A percentile compares a stretch with the other conserved stretches of the same genome.
These are phyloP conservation scores for Emiliania huxleyi DNA, from an alignment of 78 protist species.

Conservation along the genomic window DNA sequence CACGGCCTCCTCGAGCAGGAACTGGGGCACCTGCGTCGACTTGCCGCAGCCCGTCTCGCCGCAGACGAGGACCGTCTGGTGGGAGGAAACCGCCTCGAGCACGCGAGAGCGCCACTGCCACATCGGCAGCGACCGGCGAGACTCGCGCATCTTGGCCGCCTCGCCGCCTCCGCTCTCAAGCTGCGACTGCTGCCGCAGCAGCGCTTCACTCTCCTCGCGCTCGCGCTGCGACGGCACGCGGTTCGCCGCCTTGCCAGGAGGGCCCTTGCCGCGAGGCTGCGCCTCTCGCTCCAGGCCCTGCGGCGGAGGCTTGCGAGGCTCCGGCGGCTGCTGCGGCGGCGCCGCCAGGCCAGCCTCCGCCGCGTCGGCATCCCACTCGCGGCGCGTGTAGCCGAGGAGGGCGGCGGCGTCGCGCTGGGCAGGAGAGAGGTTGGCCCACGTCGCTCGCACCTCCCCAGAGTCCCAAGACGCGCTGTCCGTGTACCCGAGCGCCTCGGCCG, in stretches of 20 bases:
- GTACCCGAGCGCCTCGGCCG: neutral
- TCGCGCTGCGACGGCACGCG: too few species aligned
- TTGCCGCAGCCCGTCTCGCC: slow-evolving; percentile 94
- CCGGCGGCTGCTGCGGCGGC: too few species aligned
- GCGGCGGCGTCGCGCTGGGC: neutral
- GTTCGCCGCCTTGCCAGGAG: too few species aligned
- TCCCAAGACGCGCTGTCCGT: neutral
- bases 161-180: neutral
- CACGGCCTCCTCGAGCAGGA: slow-evolving; percentile 65
- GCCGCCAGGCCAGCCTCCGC: neutral
- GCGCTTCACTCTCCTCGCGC: neutral
- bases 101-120: neutral
- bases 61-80: slow-evolving; percentile 39
- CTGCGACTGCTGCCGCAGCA: neutral
- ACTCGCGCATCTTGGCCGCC: neutral
- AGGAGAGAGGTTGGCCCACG: neutral
- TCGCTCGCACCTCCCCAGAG: neutral
- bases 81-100: neutral
- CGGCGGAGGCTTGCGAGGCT: too few species aligned
- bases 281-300: neutral
- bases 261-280: neutral
- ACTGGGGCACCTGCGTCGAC: slow-evolving; percentile 82
- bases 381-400: neutral
- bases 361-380: neutral
- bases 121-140: neutral